phyloP scores from a whole-genome alignment of 192 early-diverging fungal genomes.

The Gigaspora rosea region DNA sequence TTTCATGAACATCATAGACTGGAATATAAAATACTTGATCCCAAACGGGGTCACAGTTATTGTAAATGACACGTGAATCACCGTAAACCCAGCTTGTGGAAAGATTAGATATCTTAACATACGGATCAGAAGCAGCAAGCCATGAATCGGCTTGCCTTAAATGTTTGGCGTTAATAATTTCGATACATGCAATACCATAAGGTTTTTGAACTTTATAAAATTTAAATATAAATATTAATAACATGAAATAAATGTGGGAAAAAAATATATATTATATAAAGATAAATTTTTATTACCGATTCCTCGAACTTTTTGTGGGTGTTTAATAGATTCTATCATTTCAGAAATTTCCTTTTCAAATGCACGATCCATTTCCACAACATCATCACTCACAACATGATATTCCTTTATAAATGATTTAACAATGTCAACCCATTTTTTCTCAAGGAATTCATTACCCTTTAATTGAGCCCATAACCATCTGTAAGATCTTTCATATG shows the following conservation, averaged over 20 bases:
- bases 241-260: no score
- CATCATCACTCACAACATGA: constrained; percentile 8
- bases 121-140: constrained; percentile 81
- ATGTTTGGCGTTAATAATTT: constrained; percentile 69
- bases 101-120: constrained; percentile 66
- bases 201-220: constrained; percentile 39
- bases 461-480: constrained; percentile 32
- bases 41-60: constrained; percentile 87
- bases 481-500: constrained; percentile 13
- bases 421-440: constrained; percentile 3
- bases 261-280: no score
- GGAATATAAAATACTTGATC: constrained; percentile 88
- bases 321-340: neutral
- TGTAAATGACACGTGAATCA: constrained; percentile 79
- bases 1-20: constrained; percentile 68
- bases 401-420: neutral
- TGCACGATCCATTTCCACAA: neutral
- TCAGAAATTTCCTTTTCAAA: neutral
- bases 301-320: neutral
- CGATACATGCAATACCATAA: constrained; percentile 74
- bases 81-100: constrained; percentile 56
- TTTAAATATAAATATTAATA: neutral
- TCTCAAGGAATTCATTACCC: constrained; percentile 11
- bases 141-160: constrained; percentile 73
- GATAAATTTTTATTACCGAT: neutral